Conservation (phyloP, 176 grass and related monocot species). For the Elaeis guineensis region DNA sequence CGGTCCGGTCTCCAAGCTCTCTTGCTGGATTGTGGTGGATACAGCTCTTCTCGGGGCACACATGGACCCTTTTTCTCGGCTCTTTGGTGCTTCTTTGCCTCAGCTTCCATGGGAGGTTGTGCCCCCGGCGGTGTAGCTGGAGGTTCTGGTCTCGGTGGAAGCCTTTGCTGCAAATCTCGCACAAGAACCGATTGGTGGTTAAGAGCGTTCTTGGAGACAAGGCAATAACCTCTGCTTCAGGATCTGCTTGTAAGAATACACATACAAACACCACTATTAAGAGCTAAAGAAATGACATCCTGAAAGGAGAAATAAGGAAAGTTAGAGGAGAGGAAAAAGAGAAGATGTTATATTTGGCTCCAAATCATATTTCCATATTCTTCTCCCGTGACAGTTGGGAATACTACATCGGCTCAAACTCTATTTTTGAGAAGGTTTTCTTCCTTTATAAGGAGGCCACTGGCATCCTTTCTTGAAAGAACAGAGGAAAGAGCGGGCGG, state of each 20-base stretch:
- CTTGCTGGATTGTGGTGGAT: conserved; percentile 16
- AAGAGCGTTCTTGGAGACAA: conserved; percentile 12
- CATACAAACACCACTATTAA: too few relatives aligned
- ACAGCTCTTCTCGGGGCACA: conserved; percentile 18
- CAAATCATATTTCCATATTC: too few relatives aligned
- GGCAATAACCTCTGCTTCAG: conserved; percentile 17
- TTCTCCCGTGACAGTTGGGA: too few relatives aligned
- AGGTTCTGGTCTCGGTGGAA: conserved; percentile 16
- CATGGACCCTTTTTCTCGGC: conserved; percentile 16
- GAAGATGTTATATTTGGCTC: too few relatives aligned
- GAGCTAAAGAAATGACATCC: too few relatives aligned
- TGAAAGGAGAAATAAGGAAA: too few relatives aligned
- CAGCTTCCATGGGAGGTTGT: conserved; percentile 20
- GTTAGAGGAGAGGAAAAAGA: neutral
- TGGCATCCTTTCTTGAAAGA: too few relatives aligned
- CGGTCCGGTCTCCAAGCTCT: conserved; percentile 14
- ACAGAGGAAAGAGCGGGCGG: too few relatives aligned
- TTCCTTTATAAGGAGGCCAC: too few relatives aligned
- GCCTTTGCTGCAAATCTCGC: conserved; percentile 20
- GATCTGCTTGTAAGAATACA: neutral
- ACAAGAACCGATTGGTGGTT: conserved; percentile 13
- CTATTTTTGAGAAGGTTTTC: too few relatives aligned
- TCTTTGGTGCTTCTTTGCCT: conserved; percentile 12
- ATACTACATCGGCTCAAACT: too few relatives aligned
- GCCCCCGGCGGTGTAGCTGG: conserved; percentile 16